Evolutionary conservation across 2,329 filamentous ascomycete species (phyloP), one percentile per base, ranked within the genome.

Genomic region (Neofusicoccum ribis): DNA sequence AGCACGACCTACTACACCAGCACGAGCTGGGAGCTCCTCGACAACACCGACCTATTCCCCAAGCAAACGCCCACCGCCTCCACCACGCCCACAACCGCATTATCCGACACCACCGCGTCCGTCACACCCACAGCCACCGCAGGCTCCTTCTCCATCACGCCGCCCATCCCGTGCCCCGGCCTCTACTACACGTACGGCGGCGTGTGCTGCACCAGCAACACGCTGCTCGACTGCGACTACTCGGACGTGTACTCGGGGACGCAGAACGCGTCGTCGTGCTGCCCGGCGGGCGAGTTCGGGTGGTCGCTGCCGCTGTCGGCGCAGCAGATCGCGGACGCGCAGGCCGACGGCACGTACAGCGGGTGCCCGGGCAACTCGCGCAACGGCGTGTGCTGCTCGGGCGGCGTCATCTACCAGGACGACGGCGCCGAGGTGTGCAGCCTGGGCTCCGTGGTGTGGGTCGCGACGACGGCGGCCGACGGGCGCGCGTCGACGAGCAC

Each of bases 171-270:
- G 5, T 58, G 52, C 52, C 52, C 52, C 1, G 52, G 52, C 17
- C 17, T 58, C 17, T 58, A 58, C 52, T 58, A 58, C 52, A 58
- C 52, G n/a, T 44, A 58, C n/a, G 52, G 37, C 36, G 52, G 52
- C 37, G n/a, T 58, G 9, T 58, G 52, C 52, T 58, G 52, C 52
- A 8, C 37, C 11, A 27, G 52, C 36, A n/a, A 41, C 36, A 15
- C 12, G 8, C 23, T 58, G 3, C 52, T 58, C 2, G 52, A 44
- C 36, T 58, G 52, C 39, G 17, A 23, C 36, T 58, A 44, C 37
- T 6, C 11, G 36, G 52, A 17, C 36, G 11, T 58, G 6, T 27
- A 23, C 20, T 1, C 3, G 1, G 52, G 52, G 1, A 2, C 9
- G 12, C 37, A 41, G 20, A 11, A 43, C 8, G 17, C 52, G 4